phyloP scores from a whole-genome alignment of 225 moss, liverwort and hornwort genomes.

The Polytrichum commune region DNA sequence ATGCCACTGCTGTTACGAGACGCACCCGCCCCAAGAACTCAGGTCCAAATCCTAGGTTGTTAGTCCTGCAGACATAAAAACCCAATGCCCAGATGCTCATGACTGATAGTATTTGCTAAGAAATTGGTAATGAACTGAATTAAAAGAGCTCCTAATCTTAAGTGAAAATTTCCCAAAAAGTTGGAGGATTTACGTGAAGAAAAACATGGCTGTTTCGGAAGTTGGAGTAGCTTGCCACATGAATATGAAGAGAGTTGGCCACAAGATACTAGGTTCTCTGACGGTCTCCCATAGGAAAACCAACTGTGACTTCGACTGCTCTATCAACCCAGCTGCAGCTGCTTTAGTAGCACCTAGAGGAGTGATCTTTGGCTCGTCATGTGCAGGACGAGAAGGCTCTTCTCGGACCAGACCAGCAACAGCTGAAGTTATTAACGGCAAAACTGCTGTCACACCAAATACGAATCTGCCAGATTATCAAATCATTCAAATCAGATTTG shows the following conservation, averaged over 20 bases:
- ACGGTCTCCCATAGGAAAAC: slow-evolving; percentile 81
- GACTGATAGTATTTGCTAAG: not conserved
- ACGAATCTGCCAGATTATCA: slow-evolving; percentile 42
- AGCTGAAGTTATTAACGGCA: slow-evolving; percentile 66
- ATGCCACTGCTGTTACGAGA: slow-evolving; percentile 87
- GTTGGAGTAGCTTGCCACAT: slow-evolving; percentile 98
- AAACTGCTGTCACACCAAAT: slow-evolving; percentile 58
- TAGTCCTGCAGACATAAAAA: slow-evolving; percentile 50
- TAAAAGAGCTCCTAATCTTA: too few species aligned
- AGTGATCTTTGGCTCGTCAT: slow-evolving; percentile 7
- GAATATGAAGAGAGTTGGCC: slow-evolving; percentile 94
- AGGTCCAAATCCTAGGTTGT: slow-evolving; percentile 91
- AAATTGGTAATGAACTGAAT: not conserved
- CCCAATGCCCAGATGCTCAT: not conserved
- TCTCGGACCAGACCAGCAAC: slow-evolving; percentile 64
- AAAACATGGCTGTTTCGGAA: slow-evolving; percentile 99
- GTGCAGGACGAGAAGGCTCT: slow-evolving; percentile 22
- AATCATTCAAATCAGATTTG: too few species aligned
- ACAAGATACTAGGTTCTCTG: slow-evolving; percentile 87
- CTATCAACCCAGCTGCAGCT: slow-evolving; percentile 37
- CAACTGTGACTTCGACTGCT: slow-evolving; percentile 66
- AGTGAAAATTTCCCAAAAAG: not conserved
- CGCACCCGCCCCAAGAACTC: slow-evolving; percentile 95
- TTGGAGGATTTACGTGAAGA: slow-evolving; percentile 64
- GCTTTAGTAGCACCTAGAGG: slow-evolving; percentile 20